Conservation (phyloP, 129 eudicot genomes). For the Centella asiatica region DNA sequence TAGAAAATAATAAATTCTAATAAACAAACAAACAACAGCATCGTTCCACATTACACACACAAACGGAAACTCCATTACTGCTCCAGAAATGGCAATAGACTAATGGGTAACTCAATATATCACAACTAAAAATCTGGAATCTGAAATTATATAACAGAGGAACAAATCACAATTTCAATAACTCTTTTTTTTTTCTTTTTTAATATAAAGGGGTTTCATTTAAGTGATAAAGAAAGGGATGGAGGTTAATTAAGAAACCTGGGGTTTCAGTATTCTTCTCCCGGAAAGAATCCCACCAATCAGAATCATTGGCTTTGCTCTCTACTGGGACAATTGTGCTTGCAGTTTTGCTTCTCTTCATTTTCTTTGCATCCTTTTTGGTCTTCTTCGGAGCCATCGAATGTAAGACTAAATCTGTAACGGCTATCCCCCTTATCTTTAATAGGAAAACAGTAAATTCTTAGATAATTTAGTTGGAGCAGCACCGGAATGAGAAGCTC, state of each 20-base stretch:
- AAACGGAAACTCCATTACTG: not conserved
- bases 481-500: too few species aligned
- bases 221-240: not conserved
- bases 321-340: constrained; percentile 35
- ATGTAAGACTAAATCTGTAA: too few species aligned
- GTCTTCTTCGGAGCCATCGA: constrained; percentile 25
- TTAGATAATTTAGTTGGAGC: too few species aligned
- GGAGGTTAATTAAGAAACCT: constrained; percentile 20
- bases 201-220: too few species aligned
- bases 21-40: not conserved
- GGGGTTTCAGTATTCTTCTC: constrained; percentile 50
- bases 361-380: constrained; percentile 53
- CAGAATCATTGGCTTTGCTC: constrained; percentile 59
- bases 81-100: too few species aligned
- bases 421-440: too few species aligned
- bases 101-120: too few species aligned
- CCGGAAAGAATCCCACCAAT: constrained; percentile 93
- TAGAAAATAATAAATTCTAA: too few species aligned
- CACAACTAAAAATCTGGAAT: too few species aligned
- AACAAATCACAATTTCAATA: not conserved
- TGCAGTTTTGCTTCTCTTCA: constrained; percentile 33
- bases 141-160: too few species aligned
- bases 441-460: too few species aligned
- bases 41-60: not conserved
- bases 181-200: too few species aligned